These are phyloP conservation scores for Glomus cerebriforme DNA, from an alignment of 192 early-diverging fungal species.

Conservation along the genomic window DNA sequence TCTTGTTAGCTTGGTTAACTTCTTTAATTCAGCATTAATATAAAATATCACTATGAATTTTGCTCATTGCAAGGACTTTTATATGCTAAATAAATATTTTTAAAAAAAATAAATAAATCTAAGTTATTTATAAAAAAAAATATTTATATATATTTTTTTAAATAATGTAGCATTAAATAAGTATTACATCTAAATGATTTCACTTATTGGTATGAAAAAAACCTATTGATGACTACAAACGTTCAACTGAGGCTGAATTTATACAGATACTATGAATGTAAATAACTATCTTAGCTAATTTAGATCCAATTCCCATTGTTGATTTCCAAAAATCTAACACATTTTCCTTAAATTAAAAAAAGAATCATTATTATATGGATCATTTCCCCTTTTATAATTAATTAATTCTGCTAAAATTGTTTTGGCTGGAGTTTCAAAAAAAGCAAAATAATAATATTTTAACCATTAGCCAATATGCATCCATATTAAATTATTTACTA, in stretches of 20 bases:
- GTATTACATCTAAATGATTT: not conserved
- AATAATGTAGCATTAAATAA: too few relatives aligned
- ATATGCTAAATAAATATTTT: slow-evolving; percentile 1
- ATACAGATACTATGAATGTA: not conserved
- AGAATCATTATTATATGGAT: slow-evolving; percentile 15
- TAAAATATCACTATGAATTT: slow-evolving; percentile 21
- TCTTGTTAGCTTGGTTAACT: not conserved
- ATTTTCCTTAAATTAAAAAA: slow-evolving; percentile 11
- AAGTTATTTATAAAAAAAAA: not conserved
- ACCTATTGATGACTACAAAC: not conserved
- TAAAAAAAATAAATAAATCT: not conserved
- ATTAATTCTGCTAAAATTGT: slow-evolving; percentile 13
- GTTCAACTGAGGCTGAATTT: not conserved
- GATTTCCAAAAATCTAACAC: slow-evolving; percentile 2
- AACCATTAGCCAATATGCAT: slow-evolving; percentile 6
- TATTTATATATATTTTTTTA: too few relatives aligned
- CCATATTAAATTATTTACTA: not conserved
- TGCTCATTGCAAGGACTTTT: slow-evolving; percentile 21
- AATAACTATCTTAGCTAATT: not conserved
- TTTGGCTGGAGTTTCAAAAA: not conserved
- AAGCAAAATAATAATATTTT: not conserved
- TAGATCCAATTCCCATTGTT: not conserved
- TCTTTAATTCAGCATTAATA: slow-evolving; percentile 5
- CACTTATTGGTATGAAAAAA: not conserved
- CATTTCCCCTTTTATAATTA: slow-evolving; percentile 1